These are phyloP conservation scores for Herpetomonas samuelpessoai DNA, from an alignment of 208 protist genomes.

Conservation along the genomic window DNA sequence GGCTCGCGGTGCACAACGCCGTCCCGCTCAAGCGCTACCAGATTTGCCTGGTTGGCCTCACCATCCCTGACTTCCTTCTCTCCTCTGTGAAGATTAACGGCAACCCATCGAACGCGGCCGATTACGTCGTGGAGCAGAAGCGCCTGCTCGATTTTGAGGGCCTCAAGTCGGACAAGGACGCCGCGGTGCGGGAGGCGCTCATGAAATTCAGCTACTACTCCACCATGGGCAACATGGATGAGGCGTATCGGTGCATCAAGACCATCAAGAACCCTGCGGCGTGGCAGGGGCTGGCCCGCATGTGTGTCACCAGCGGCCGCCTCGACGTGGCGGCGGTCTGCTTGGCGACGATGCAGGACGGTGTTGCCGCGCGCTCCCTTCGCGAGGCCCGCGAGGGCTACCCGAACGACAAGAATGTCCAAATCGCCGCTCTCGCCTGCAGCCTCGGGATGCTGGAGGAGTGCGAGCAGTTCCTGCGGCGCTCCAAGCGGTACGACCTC, in stretches of 20 bases:
- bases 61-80: constrained; percentile 91
- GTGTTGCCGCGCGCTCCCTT: constrained; percentile 84
- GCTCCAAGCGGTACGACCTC: constrained; percentile 90
- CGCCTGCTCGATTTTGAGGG: constrained; percentile 93
- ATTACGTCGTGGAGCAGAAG: constrained; percentile 90
- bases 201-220: constrained; percentile 97
- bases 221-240: constrained; percentile 97
- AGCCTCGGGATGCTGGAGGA: constrained; percentile 94
- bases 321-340: constrained; percentile 95
- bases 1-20: constrained; percentile 83
- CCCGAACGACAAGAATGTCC: constrained; percentile 83
- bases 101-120: constrained; percentile 69
- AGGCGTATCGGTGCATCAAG: constrained; percentile 96
- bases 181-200: constrained; percentile 88
- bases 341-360: constrained; percentile 94
- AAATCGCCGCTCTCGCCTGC: constrained; percentile 94
- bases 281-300: constrained; percentile 95
- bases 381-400: constrained; percentile 83
- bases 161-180: constrained; percentile 86
- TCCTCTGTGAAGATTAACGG: constrained; percentile 82
- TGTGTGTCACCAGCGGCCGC: constrained; percentile 94
- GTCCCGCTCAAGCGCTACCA: constrained; percentile 74
- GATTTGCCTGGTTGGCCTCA: constrained; percentile 88
- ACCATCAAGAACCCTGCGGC: constrained; percentile 90
- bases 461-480: constrained; percentile 76